phyloP scores from a whole-genome alignment of 495 filamentous ascomycete genomes.

The Recurvomyces mirabilis region DNA sequence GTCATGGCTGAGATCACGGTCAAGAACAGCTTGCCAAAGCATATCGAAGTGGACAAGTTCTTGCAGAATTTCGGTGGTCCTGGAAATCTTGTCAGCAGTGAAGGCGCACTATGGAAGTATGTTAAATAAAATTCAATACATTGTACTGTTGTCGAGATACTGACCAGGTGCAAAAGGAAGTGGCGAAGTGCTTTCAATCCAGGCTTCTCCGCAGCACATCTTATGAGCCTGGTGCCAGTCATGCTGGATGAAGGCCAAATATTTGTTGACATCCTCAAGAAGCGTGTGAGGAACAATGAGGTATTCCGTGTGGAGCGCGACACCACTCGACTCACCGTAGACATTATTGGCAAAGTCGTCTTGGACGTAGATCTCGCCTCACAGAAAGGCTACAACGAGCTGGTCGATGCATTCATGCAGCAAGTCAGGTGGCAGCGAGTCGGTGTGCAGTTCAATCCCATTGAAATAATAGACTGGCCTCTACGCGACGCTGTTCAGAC shows the following conservation, averaged over 20 bases:
- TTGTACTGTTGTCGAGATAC: too few relatives aligned
- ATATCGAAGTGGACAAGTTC: constrained; percentile 20
- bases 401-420: constrained; percentile 28
- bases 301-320: constrained; percentile 29
- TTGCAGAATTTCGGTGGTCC: constrained; percentile 28
- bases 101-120: constrained; percentile 37
- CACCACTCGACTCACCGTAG: constrained; percentile 32
- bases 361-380: constrained; percentile 30
- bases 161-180: too few relatives aligned
- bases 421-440: constrained; percentile 23
- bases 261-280: constrained; percentile 28
- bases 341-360: constrained; percentile 35
- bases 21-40: constrained; percentile 27
- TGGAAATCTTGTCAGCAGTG: constrained; percentile 29
- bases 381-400: constrained; percentile 27
- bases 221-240: constrained; percentile 32
- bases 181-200: constrained; percentile 37
- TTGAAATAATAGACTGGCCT: constrained; percentile 21
- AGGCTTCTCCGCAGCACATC: constrained; percentile 34
- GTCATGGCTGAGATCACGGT: constrained; percentile 30
- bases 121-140: too few relatives aligned
- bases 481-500: constrained; percentile 17
- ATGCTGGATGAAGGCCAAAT: constrained; percentile 34
- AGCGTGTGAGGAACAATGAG: constrained; percentile 25
- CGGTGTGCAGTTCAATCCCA: constrained; percentile 18